Conservation (phyloP, 2,329 filamentous ascomycete genomes). For the Phaeosphaeria sp. region DNA sequence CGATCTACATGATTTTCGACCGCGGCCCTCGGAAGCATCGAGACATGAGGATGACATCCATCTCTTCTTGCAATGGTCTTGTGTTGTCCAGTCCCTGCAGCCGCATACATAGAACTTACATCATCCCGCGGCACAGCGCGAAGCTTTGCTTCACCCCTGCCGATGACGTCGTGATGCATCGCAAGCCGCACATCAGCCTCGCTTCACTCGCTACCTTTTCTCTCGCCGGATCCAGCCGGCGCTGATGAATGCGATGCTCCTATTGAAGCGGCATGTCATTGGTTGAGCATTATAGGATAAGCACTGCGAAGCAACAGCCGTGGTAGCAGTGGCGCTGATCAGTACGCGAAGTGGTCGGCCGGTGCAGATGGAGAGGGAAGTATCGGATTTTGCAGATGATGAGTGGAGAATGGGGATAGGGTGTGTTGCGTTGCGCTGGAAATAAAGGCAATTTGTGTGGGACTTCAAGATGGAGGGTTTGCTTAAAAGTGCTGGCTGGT, state of each 20-base stretch:
- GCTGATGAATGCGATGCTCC: constrained; percentile 1
- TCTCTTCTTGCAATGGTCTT: not conserved
- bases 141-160: not conserved
- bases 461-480: not conserved
- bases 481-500: not conserved
- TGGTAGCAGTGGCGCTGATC: not conserved
- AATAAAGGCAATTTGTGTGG: not conserved
- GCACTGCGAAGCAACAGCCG: not conserved
- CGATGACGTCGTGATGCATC: not conserved
- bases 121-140: not conserved
- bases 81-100: not conserved
- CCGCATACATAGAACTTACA: not conserved
- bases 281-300: not conserved
- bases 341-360: not conserved
- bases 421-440: not conserved
- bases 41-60: not conserved
- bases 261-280: not conserved
- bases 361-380: not conserved
- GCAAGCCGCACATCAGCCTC: constrained; percentile 1
- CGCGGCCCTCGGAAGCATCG: too few species aligned
- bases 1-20: not conserved
- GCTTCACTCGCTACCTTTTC: not conserved
- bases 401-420: not conserved
- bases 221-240: constrained; percentile 2
- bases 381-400: not conserved